A percentile compares a stretch with the other conserved stretches of the same genome.
phyloP scores from a whole-genome alignment of 176 grass and related monocot species.

The Lolium rigidum region DNA sequence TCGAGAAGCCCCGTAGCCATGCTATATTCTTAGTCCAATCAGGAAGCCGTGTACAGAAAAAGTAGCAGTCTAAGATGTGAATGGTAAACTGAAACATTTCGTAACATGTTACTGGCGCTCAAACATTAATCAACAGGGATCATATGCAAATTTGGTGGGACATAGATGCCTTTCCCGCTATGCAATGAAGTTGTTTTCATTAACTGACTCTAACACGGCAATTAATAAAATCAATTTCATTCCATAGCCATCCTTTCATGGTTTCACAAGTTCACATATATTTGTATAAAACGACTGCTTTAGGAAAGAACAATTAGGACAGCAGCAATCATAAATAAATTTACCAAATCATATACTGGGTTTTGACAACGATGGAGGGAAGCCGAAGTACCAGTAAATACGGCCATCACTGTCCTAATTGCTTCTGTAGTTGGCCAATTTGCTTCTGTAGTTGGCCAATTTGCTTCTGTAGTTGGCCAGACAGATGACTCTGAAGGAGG shows the following conservation, averaged over 20 bases:
- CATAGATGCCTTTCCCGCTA: neutral
- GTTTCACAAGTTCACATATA: no score
- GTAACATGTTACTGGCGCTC: neutral
- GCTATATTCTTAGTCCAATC: neutral
- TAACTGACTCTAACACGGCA: neutral
- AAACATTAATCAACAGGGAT: neutral
- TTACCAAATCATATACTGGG: constrained; percentile 9
- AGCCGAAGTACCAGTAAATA: neutral
- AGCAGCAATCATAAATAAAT: neutral
- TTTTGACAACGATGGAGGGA: constrained; percentile 19
- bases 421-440: no score
- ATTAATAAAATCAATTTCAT: neutral
- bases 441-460: neutral
- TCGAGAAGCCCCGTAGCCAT: neutral
- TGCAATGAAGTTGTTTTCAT: neutral
- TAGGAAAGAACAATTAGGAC: neutral
- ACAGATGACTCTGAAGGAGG: neutral
- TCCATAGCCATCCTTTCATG: no score
- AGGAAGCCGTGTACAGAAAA: neutral
- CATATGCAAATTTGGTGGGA: neutral
- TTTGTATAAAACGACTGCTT: neutral
- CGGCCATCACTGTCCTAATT: no score
- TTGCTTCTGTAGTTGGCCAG: neutral
- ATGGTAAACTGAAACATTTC: neutral
- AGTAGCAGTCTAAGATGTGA: neutral